Base-by-base conservation (phyloP, 2,329 filamentous ascomycete species). In the Dactylellina cionopaga region DNA sequence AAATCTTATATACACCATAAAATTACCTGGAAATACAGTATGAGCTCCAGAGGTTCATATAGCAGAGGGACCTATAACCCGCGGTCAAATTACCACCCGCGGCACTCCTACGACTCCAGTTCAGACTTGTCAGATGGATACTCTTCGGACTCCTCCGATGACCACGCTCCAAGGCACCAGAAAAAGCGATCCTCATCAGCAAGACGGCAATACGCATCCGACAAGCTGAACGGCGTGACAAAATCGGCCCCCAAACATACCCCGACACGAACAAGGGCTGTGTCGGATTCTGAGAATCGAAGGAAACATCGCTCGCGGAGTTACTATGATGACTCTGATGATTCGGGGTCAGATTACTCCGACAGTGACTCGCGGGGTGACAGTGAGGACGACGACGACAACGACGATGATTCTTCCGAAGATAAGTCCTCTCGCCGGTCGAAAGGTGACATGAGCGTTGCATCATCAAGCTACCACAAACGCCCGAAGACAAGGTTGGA, bases 381-480 rank as follows among this genome's bases (percentile, higher is more conserved):
- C 6, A 17, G 46, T 27, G 10, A 10, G 5, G 39, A 47, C 44
- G 51, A 49, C 17, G 7, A n/a, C 31, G 27, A 31, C 10, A 44
- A 15, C 3, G 15, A 58, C 7, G 46, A 55, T 19, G 44, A 54
- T 7, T 64, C 68, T 13, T 55, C 60, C 7, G 27, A 24, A 11
- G 25, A 41, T 17, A 41, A 33, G 9, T 68, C 63, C 19, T 22
- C 6, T 11, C 33, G 15, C 9, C 13, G n/a, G 5, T n/a, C 60
- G 27, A 65, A 54, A 43, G 52, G 46, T 10, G 59, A 64, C n/a
- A 64, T 65, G 59, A 65, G 52, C 41, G 37, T 60, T 24, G n/a
- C 37, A 13, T 65, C 68, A 9, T 72, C 68, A 11, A 55, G 25
- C 15, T 65, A 59, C 27, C 43, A 59, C 9, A 60, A 59, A 9